Base-by-base conservation (phyloP, 2,329 filamentous ascomycete genomes). In the Corynespora cassiicola region DNA sequence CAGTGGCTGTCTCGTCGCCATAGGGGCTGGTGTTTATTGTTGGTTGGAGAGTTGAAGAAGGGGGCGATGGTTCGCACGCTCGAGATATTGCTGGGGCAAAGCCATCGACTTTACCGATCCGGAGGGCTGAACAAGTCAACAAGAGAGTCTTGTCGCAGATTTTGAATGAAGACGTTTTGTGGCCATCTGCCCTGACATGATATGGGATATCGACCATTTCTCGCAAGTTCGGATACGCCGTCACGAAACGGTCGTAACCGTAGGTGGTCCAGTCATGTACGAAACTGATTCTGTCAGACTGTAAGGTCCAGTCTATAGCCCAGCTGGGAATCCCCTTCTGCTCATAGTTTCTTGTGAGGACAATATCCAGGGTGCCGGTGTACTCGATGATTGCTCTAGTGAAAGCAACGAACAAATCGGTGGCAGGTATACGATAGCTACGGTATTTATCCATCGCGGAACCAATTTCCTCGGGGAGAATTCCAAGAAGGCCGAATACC, bases 401-500 rank as follows among this genome's bases (percentile, higher is more conserved):
- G 22, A 36, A 42, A 3, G 20, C 29, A n/a, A 23, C 23, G 24
- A 37, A 42, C 1, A 42, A 17, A 9, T 15, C 18, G 9, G 20
- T 11, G 20, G 24, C 17, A 8, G 34, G 27, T 15, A 42, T 20
- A 7, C 19, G 11, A 23, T 42, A 42, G 19, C 33, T 29, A 14
- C 24, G 17, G 16, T 28, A 42, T 3, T 27, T 14, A 5, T 31
- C 18, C 39, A 42, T 42, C 14, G 17, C 22, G 11, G 21, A 5
- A 4, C 25, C n/a, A 3, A 65, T 34, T 6, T 46, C 41, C n/a
- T 56, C 42, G 0, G 54, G 50, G 11, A 70, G 35, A 4, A 72
- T 27, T 1, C 66, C 67, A 0, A 71, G 43, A 12, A 72, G 47
- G 5, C 62, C 68, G 36, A 61, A 70, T 1, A 71, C 49, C 37